Evolutionary conservation across 805 yeast species (phyloP), one percentile per base, ranked within the genome.

Genomic region (Torulaspora microellipsoides): DNA sequence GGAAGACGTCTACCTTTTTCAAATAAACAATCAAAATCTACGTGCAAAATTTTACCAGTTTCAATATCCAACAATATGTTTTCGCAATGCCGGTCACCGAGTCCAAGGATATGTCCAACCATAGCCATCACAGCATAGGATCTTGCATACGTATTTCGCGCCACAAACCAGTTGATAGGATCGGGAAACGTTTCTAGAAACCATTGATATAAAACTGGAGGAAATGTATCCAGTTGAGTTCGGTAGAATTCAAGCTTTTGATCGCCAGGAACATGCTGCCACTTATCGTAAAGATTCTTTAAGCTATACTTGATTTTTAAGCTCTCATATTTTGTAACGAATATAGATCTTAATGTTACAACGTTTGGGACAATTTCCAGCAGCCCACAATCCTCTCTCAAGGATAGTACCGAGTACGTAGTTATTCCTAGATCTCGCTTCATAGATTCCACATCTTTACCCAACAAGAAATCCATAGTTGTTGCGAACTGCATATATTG

Each of bases 21-120:
- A 58, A 95, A 93, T 33, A 93, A 69, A 68, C 98, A 91, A 60
- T 95, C 98, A 64, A 93, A 93, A 65, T 95, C 99, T 43, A 93
- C 97, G 62, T 93, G 99, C 48, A 93, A 66, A 0, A 88, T 78
- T 8, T 79, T 80, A 1, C 99, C 99, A 3, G 81, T 76, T 33
- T 72, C 76, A 48, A 83, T 82, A 54, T 81, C 76, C 31, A 91
- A 68, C 42, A 93, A 66, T 15, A 93, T 78, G 58, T 93, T 93
- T 58, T 93, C 99, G 53, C 96, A 85, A 60, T 93, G 99, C 31
- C 99, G 73, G 64, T 93, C 99, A 17, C 99, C 99, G 38, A 93
- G 72, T 8, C 99, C 99, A 23, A 93, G 71, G 36, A 93, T 79
- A 60, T 86, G 87, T 0, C 99, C 99, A 4, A 91, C 95, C 71